Evolutionary conservation across 139 green algal genomes (phyloP), one percentile per base, ranked within the genome.

Genomic region (Micractinium conductrix): DNA sequence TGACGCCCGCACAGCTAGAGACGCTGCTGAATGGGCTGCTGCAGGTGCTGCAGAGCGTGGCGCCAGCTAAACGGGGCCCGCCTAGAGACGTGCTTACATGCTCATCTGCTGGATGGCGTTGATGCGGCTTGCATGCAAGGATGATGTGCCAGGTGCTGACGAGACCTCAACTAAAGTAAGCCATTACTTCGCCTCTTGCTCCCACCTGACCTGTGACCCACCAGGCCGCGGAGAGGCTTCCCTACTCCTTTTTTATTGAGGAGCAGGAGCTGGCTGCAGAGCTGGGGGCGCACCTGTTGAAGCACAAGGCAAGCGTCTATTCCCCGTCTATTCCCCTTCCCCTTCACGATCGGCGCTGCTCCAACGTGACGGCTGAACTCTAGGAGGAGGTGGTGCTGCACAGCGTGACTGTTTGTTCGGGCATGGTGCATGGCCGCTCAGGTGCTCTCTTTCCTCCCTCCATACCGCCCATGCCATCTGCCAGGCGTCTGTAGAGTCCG

Each of bases 171-270:
- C n/a, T n/a, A n/a, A n/a, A n/a, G n/a, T n/a, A n/a, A n/a, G n/a
- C n/a, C n/a, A n/a, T n/a, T n/a, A n/a, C n/a, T n/a, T n/a, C n/a
- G n/a, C n/a, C n/a, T n/a, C n/a, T n/a, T n/a, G n/a, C n/a, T n/a
- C n/a, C n/a, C n/a, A n/a, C n/a, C n/a, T n/a, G n/a, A n/a, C n/a
- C n/a, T n/a, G n/a, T n/a, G 33, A 17, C 33, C 33, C 65, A 58
- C n/a, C 42, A 65, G 3, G 91, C 97, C 42, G 94, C 97, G 73
- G 96, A 99, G 68, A 93, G 91, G 70, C 83, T 97, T 44, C 96
- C 97, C 8, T 99, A 99, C 86, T 93, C 94, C 6, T 99, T 99
- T 72, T 95, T 95, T 40, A 91, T 99, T 17, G 86, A 97, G 17
- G 95, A 96, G 45, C 53, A 88, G 48, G 94, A 98, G 85, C 87